Evolutionary conservation across 129 eudicot genomes (phyloP), one percentile per base, ranked within the genome.

Genomic region (Chrysanthemum seticuspe): DNA sequence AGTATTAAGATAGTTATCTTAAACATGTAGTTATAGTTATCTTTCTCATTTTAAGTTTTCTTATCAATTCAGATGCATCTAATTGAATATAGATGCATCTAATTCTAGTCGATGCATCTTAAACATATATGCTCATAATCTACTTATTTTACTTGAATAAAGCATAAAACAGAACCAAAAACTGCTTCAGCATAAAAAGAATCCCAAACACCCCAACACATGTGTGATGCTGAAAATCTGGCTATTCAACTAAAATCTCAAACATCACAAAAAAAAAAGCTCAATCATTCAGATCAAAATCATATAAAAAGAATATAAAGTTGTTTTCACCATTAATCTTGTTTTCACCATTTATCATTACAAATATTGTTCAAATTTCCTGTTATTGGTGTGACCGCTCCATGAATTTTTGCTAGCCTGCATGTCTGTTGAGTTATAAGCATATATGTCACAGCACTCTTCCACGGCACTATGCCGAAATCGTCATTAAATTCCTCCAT

Each of bases 401-500:
- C 84, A 19, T 77, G 91, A 58, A 85, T 62, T 47, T 66, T 74
- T 27, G 93, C 96, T 76, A 91, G 80, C 74, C 78, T 79, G 70
- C 96, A 86, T 0, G 96, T 87, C 36, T 94, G 98, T 54, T 68
- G 74, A 1, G 87, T 88, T 45, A 94, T 85, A n/a, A 94, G 83
- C 70, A 79, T 60, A 69, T 84, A 90, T 0, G 85, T 87, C 13
- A 86, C 36, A 23, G 78, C 76, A 44, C 96, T 83, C 65, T 94
- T 78, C 97, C 98, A 86, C 3, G 98, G 98, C 4, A 94, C 85
- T 1, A 94, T 72, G 48, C 91, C 96, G 13, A 85, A 94, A 64
- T 90, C 97, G 62, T 94, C 98, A 45, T 86, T 84, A 59, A 65
- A 90, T 18, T 87, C 89, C 14, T 90, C 96, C 98, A 90, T 90